Conservation (phyloP, 2,329 filamentous ascomycete genomes). For the Aspergillus aculeatus region DNA sequence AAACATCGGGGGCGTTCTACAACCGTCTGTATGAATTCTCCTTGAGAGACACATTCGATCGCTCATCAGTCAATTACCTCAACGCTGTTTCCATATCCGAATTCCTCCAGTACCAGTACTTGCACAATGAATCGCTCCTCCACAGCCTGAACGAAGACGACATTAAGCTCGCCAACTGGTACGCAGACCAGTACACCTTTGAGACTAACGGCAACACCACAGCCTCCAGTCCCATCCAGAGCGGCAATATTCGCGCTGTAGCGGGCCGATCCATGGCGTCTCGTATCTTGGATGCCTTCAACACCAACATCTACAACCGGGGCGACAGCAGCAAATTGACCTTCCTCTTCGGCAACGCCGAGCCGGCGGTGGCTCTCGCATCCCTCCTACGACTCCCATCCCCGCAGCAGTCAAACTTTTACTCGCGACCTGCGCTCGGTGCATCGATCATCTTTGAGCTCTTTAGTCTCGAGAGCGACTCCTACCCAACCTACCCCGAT, state of each 20-base stretch:
- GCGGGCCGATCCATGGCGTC: conserved; percentile 45
- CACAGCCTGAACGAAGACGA: conserved; percentile 31
- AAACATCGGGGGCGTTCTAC: conserved; percentile 48
- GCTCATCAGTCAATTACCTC: conserved; percentile 46
- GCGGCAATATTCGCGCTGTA: conserved; percentile 39
- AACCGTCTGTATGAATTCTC: conserved; percentile 43
- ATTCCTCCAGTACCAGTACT: conserved; percentile 54
- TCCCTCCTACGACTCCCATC: conserved; percentile 45
- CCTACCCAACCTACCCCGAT: conserved; percentile 38
- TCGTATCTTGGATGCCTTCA: conserved; percentile 39
- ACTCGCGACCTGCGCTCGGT: conserved; percentile 49
- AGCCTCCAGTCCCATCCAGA: conserved; percentile 20
- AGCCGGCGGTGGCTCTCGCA: conserved; percentile 53
- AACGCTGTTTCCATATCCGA: conserved; percentile 58
- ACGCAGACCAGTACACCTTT: conserved; percentile 52
- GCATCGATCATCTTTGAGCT: conserved; percentile 55
- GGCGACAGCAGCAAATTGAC: conserved; percentile 46
- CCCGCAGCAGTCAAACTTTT: conserved; percentile 44
- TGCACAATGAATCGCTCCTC: conserved; percentile 51
- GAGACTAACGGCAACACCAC: conserved; percentile 49
- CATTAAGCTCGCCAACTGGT: conserved; percentile 39
- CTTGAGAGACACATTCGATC: conserved; percentile 44
- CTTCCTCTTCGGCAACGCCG: conserved; percentile 51
- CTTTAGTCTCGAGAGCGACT: conserved; percentile 42
- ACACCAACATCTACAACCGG: conserved; percentile 37